Percentiles rank a stretch among this genome's conserved stretches.
Evolutionary conservation across 306 rosid genomes (phyloP).

Genomic region (Inga laurina): DNA sequence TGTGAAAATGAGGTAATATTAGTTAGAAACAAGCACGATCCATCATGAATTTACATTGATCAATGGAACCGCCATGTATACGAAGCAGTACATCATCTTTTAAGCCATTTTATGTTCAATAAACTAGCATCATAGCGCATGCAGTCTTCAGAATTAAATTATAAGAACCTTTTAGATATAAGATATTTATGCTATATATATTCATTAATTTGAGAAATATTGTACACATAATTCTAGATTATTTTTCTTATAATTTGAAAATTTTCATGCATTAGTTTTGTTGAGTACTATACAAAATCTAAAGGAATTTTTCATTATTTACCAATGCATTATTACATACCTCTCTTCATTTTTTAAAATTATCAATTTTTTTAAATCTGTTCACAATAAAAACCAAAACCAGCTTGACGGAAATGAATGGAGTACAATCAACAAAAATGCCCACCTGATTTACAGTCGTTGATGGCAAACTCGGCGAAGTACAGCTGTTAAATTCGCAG

Average conservation of each 20-base stretch:
- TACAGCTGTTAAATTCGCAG: background rate
- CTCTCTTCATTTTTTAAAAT: background rate
- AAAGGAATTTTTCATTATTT: background rate
- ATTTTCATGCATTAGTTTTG: background rate
- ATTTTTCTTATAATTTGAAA: background rate
- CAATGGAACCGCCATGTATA: background rate
- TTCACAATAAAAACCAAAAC: background rate
- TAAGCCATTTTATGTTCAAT: background rate
- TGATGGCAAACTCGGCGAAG: background rate
- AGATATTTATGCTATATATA: background rate
- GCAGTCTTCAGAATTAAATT: background rate
- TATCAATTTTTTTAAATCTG: background rate
- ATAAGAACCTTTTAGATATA: background rate
- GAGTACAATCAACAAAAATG: background rate
- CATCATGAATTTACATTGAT: background rate
- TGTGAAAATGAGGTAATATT: background rate
- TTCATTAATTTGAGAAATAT: background rate
- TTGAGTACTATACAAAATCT: background rate
- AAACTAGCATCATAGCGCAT: background rate
- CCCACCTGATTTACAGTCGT: background rate
- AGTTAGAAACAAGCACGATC: background rate
- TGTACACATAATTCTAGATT: background rate
- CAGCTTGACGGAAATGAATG: background rate
- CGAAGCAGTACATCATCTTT: background rate
- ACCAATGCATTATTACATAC: background rate